These are phyloP conservation scores for Alloascoidea hylecoeti DNA, from an alignment of 805 yeast genomes.

Conservation along the genomic window DNA sequence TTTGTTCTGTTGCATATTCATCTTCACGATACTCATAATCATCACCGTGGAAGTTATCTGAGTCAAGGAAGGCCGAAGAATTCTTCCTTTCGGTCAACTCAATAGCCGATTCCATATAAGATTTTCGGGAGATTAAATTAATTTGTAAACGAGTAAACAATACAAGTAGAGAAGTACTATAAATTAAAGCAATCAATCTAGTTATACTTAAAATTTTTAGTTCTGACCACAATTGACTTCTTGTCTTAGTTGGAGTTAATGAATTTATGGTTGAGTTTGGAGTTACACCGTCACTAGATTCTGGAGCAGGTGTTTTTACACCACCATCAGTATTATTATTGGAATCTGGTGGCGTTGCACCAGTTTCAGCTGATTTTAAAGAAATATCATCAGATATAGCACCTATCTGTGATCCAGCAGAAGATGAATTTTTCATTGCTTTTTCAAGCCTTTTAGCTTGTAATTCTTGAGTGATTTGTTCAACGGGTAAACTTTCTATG, in stretches of 20 bases:
- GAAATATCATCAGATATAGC: slow-evolving; percentile 23
- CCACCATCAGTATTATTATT: background rate
- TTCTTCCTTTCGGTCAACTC: slow-evolving; percentile 38
- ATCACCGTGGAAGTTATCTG: slow-evolving; percentile 12
- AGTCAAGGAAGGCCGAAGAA: background rate
- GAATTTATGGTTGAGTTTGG: too few relatives aligned
- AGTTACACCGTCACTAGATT: too few relatives aligned
- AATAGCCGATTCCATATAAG: slow-evolving; percentile 70
- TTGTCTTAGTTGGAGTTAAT: slow-evolving; percentile 23
- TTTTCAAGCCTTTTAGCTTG: slow-evolving; percentile 38
- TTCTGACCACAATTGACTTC: slow-evolving; percentile 72
- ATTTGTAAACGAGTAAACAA: slow-evolving; percentile 74
- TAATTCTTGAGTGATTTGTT: slow-evolving; percentile 53
- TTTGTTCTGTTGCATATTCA: slow-evolving; percentile 29
- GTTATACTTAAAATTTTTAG: slow-evolving; percentile 64
- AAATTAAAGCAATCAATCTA: slow-evolving; percentile 56
- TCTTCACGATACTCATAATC: too few relatives aligned
- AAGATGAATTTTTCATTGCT: slow-evolving; percentile 8
- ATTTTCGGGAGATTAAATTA: slow-evolving; percentile 77
- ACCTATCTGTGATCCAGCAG: slow-evolving; percentile 3
- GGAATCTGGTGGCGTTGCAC: background rate
- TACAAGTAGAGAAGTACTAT: slow-evolving; percentile 55
- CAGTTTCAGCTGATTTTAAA: slow-evolving; percentile 24
- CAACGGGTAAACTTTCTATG: slow-evolving; percentile 50
- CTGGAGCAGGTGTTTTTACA: background rate